These are phyloP conservation scores for Fonsecaea erecta DNA, from an alignment of 2,329 filamentous ascomycete genomes.

Conservation along the genomic window DNA sequence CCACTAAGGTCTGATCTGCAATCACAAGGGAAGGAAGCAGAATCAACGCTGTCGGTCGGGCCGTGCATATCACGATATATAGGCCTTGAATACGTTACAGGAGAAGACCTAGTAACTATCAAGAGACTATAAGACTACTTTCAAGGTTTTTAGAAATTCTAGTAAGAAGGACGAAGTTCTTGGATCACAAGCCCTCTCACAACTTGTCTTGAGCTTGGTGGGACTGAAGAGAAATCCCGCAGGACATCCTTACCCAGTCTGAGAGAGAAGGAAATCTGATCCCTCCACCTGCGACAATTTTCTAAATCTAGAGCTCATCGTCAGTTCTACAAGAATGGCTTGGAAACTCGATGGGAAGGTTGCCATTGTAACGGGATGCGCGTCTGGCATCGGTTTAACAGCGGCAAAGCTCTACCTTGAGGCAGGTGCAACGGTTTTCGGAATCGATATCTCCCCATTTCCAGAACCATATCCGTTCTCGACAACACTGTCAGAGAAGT, in stretches of 20 bases:
- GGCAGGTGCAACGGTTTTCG: conserved; percentile 9
- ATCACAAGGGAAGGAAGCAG: no score
- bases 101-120: no score
- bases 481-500: neutral
- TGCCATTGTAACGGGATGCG: neutral
- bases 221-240: neutral
- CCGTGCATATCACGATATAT: no score
- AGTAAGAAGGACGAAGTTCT: no score
- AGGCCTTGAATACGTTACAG: no score
- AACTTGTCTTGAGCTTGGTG: neutral
- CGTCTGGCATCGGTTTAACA: conserved; percentile 6
- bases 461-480: neutral
- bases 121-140: no score
- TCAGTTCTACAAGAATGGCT: neutral
- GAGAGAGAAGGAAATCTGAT: neutral
- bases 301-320: neutral
- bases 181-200: no score
- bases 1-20: no score
- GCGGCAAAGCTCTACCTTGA: neutral
- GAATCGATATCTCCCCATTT: neutral
- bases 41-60: no score
- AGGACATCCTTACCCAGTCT: neutral
- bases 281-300: neutral
- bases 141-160: no score
- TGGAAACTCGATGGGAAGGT: conserved; percentile 4